Evolutionary conservation across 1,284 basidiomycete species (phyloP), one percentile per base, ranked within the genome.

Genomic region (Rhodotorula sp.): DNA sequence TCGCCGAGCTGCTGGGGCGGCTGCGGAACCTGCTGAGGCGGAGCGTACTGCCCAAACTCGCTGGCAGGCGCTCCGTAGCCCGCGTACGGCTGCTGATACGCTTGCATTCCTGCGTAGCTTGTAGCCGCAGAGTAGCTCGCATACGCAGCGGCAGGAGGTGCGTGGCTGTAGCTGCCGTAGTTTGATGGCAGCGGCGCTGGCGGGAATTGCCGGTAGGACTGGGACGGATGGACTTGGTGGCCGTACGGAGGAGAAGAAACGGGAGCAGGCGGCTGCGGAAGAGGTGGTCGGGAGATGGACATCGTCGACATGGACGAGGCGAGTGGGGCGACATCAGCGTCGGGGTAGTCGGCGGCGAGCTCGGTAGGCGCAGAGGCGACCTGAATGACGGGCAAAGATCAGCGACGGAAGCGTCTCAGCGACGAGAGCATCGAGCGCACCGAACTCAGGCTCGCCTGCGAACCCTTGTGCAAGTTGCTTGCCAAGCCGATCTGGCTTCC

Each of bases 251-350:
- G 46, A 6, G 48, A 27, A 1, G 60, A 22, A 2, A 29, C 30
- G 9, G 57, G 27, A 2, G 53, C 32, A 6, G 70, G 72, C 4
- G 72, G 68, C 15, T 61, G 58, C 1, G 73, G 73, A 1, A 74
- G 67, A 19, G 73, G 64, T 10, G 64, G 64, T 3, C 64, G 59
- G 4, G 58, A 61, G 7, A 70, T 20, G 8, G 62, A 53, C n/a
- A 74, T 56, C 30, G 60, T 47, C 22, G 71, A 72, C 49, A 74
- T 58, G 2, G 73, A 72, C 29, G 58, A 56, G 1, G 68, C 61
- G 47, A 74, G 62, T 4, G 73, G 73, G 1, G 60, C 66, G 29
- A 74, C 51, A 30, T 74, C 73, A 22, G 73, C 24, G 34, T 74
- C 73, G 2, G 73, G 73, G 30, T 74, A 74, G 36, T 74, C 66